Conservation (phyloP, 2,329 filamentous ascomycete genomes). For the Ophiostoma sp. region DNA sequence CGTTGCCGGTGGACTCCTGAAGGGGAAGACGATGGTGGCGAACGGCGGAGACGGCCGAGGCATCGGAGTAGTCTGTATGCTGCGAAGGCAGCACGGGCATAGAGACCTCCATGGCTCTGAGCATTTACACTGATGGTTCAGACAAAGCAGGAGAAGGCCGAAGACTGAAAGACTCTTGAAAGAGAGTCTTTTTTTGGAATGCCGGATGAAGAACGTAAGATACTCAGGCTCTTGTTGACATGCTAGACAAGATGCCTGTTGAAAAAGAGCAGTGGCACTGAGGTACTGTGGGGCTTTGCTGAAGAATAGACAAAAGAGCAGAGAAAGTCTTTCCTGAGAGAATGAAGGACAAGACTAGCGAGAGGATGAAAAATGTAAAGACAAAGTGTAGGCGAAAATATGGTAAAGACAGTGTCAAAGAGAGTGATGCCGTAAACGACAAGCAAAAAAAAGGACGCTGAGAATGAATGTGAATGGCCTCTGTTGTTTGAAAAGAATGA, state of each 20-base stretch:
- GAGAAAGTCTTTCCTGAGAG: slow-evolving; percentile 2
- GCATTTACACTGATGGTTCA: slow-evolving; percentile 13
- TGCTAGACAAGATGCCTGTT: slow-evolving; percentile 22
- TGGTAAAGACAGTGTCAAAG: slow-evolving; percentile 2
- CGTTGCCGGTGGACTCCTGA: slow-evolving; percentile 54
- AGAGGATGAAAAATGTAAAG: slow-evolving; percentile 6
- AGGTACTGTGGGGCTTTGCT: neutral
- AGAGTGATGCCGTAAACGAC: slow-evolving; percentile 4
- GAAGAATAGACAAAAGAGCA: slow-evolving; percentile 1
- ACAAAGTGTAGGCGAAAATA: neutral
- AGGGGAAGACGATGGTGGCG: slow-evolving; percentile 51
- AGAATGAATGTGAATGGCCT: slow-evolving; percentile 16
- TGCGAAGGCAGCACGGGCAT: slow-evolving; percentile 54
- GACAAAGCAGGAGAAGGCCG: slow-evolving; percentile 30
- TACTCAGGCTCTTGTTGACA: slow-evolving; percentile 10
- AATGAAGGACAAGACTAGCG: slow-evolving; percentile 8
- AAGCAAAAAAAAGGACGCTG: slow-evolving; percentile 1
- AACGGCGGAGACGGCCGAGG: slow-evolving; percentile 46
- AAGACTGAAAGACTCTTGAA: slow-evolving; percentile 30
- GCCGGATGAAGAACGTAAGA: neutral
- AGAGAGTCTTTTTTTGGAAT: slow-evolving; percentile 28
- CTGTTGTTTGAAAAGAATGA: slow-evolving; percentile 24
- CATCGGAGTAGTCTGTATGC: slow-evolving; percentile 47
- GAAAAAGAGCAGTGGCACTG: slow-evolving; percentile 1
- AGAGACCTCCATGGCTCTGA: slow-evolving; percentile 42